Evolutionary conservation across 176 grass and related monocot species (phyloP), one percentile per base, ranked within the genome.

Genomic region (Carex scoparia): DNA sequence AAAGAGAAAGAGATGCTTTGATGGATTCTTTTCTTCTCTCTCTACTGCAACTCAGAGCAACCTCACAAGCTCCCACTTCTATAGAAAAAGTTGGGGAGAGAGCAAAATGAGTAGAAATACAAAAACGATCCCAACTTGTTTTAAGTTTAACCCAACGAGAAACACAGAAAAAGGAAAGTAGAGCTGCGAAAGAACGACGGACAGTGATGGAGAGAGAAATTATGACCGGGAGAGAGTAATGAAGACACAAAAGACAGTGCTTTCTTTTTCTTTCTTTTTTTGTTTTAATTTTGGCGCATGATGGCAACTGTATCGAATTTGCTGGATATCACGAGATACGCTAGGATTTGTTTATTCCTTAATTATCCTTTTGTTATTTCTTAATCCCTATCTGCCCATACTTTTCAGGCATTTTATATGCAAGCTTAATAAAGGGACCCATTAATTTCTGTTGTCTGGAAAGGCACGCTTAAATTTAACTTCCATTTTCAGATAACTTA

Each of bases 301-400:
- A 66, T 79, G 63, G 27, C 82, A 73, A 88, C 79, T 89, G 85
- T 86, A 90, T 86, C 92, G 91, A 98, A 94, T 93, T 89, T 53
- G 56, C 65, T 88, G 83, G 93, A 93, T 98, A 90, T 95, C 48
- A 84, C 85, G 67, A 90, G 93, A 92, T 98, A 93, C 93, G 91
- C 84, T 46, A 70, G 27, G 59, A 80, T 84, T 94, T 91, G 89
- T 93, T 86, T 87, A 98, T 84, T 87, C 30, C 30, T 59, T 84
- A 56, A 85, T 73, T 85, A 85, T 51, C 57, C 19, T 23, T 35
- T 61, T 66, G 11, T 60, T 72, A 76, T 62, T 46, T 76, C 56
- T 59, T 72, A 85, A 72, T 85, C 49, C 40, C 69, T 61, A 15
- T 75, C 57, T 77, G 31, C 11, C 12, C 68, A 38, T 62, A 16